Percentiles rank a stretch among this genome's conserved stretches.
Conservation (phyloP, 805 yeast species). For the Kodamaea sagamina region DNA sequence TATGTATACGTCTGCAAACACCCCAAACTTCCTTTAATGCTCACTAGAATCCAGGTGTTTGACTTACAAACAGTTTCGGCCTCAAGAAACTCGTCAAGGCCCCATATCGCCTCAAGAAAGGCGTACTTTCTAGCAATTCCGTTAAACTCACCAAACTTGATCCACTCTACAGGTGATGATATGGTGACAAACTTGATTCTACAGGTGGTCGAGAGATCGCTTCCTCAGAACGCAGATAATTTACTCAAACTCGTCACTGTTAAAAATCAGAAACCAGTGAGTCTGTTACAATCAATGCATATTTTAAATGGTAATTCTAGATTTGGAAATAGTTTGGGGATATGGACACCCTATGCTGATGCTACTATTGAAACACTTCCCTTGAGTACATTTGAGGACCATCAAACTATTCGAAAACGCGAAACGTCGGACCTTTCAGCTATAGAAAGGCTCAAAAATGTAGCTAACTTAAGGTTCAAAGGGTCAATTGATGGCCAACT, state of each 20-base stretch:
- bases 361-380: slow-evolving; percentile 67
- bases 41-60: slow-evolving; percentile 69
- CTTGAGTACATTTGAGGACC: slow-evolving; percentile 46
- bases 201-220: slow-evolving; percentile 58
- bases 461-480: slow-evolving; percentile 62
- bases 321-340: slow-evolving; percentile 61
- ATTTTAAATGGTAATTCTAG: slow-evolving; percentile 63
- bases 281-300: slow-evolving; percentile 57
- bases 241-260: slow-evolving; percentile 40
- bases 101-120: slow-evolving; percentile 53
- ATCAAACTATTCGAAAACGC: slow-evolving; percentile 32
- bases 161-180: slow-evolving; percentile 52
- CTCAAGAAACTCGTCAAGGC: slow-evolving; percentile 23
- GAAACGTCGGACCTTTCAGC: slow-evolving; percentile 14
- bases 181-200: slow-evolving; percentile 53
- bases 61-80: slow-evolving; percentile 39
- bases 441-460: slow-evolving; percentile 29
- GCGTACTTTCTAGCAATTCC: slow-evolving; percentile 73
- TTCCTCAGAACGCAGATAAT: slow-evolving; percentile 48
- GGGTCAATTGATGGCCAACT: slow-evolving; percentile 48
- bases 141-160: slow-evolving; percentile 61
- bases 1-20: slow-evolving; percentile 69
- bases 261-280: slow-evolving; percentile 36
- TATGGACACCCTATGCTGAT: slow-evolving; percentile 75
- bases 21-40: slow-evolving; percentile 58